Percentiles rank a stretch among this genome's conserved stretches.
These are phyloP conservation scores for Coemansia sp. DNA, from an alignment of 192 early-diverging fungal species.

Conservation along the genomic window DNA sequence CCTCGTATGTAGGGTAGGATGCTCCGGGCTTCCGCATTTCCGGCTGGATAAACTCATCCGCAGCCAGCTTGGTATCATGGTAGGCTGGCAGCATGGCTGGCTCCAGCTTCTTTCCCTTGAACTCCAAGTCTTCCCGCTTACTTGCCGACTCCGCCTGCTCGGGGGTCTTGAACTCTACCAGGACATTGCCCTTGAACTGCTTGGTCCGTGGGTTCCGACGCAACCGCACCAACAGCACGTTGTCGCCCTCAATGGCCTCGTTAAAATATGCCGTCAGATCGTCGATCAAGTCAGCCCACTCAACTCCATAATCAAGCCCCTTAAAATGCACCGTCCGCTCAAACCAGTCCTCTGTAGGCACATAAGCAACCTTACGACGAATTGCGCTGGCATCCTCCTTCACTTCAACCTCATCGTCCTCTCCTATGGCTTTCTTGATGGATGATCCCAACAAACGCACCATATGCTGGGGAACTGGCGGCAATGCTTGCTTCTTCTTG, in stretches of 20 bases:
- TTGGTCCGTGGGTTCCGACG: constrained; percentile 49
- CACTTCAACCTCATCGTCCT: constrained; percentile 25
- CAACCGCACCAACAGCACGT: constrained; percentile 36
- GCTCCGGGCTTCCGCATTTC: constrained; percentile 48
- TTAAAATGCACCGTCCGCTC: constrained; percentile 46
- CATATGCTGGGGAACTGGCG: constrained; percentile 12
- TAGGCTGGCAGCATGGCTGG: constrained; percentile 32
- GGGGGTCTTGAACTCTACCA: constrained; percentile 34
- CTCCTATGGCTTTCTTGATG: constrained; percentile 20
- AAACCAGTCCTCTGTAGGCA: constrained; percentile 41
- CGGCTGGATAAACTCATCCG: constrained; percentile 41
- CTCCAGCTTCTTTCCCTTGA: constrained; percentile 24
- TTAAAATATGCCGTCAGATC: constrained; percentile 32
- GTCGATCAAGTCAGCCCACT: constrained; percentile 24
- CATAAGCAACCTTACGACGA: constrained; percentile 31
- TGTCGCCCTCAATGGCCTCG: constrained; percentile 8
- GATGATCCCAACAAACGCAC: constrained; percentile 19
- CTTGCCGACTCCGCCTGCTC: constrained; percentile 36
- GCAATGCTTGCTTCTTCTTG: constrained; percentile 7
- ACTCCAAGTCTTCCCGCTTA: constrained; percentile 24
- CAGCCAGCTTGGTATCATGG: constrained; percentile 49
- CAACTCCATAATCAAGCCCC: constrained; percentile 42
- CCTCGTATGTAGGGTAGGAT: constrained; percentile 40
- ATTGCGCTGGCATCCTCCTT: constrained; percentile 37
- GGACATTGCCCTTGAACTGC: constrained; percentile 51